Conservation (phyloP, 352 stramenopile genomes). For the Peronospora farinosa region DNA sequence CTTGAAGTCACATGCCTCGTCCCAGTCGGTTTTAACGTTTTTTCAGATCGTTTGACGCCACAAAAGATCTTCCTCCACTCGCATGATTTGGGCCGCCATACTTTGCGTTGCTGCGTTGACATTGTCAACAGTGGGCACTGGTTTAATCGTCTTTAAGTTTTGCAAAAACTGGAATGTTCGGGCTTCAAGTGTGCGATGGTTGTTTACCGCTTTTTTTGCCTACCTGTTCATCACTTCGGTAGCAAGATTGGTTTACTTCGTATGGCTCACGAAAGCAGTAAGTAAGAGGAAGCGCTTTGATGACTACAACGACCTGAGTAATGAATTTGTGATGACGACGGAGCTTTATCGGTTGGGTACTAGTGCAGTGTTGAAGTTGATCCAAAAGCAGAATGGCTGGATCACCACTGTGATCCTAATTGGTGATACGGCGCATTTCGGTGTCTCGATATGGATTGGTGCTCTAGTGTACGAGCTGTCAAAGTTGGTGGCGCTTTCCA, state of each 20-base stretch:
- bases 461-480: conserved; percentile 43
- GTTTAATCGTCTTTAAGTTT: conserved; percentile 31
- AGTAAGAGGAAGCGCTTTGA: not conserved
- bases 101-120: conserved; percentile 17
- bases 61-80: conserved; percentile 5
- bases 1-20: conserved; percentile 15
- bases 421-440: conserved; percentile 29
- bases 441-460: conserved; percentile 28
- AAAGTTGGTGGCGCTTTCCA: conserved; percentile 26
- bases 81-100: conserved; percentile 28
- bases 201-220: conserved; percentile 28
- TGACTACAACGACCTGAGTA: conserved; percentile 7
- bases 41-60: not conserved
- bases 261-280: conserved; percentile 16
- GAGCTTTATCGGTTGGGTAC: conserved; percentile 30
- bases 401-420: conserved; percentile 25
- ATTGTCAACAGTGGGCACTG: conserved; percentile 23
- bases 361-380: conserved; percentile 24
- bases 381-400: conserved; percentile 19
- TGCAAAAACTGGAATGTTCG: conserved; percentile 28
- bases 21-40: conserved; percentile 15
- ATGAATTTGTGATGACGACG: conserved; percentile 7
- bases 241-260: conserved; percentile 19
- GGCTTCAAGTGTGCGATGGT: conserved; percentile 22
- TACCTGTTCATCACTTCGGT: conserved; percentile 22